phyloP scores from a whole-genome alignment of 2,329 filamentous ascomycete species.

The Aureobasidium sp. region DNA sequence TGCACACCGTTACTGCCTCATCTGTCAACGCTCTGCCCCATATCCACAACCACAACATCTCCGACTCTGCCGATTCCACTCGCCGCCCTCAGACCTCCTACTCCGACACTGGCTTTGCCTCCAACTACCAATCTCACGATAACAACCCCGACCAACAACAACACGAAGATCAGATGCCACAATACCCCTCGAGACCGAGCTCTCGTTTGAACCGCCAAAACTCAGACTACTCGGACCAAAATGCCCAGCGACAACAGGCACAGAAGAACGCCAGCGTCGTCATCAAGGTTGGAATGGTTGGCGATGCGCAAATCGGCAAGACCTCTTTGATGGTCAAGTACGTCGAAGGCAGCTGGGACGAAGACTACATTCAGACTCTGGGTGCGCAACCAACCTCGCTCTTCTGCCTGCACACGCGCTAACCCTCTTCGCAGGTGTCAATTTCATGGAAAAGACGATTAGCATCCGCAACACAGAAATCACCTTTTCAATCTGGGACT shows the following conservation, averaged over 20 bases:
- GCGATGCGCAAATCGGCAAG: conserved; percentile 98
- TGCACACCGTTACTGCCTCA: conserved; percentile 42
- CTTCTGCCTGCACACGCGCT: neutral
- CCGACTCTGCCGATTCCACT: conserved; percentile 37
- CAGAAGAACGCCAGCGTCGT: conserved; percentile 63
- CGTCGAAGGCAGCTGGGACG: conserved; percentile 98
- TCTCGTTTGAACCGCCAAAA: conserved; percentile 18
- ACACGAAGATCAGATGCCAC: conserved; percentile 26
- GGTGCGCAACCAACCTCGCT: conserved; percentile 42
- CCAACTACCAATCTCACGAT: conserved; percentile 38
- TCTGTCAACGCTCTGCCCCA: conserved; percentile 32
- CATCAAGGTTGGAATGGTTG: conserved; percentile 99
- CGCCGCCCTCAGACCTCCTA: conserved; percentile 48
- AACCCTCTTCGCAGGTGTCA: conserved; percentile 59
- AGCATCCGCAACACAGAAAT: conserved; percentile 99
- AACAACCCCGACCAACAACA: conserved; percentile 32
- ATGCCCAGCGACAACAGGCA: conserved; percentile 33
- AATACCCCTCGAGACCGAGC: conserved; percentile 36
- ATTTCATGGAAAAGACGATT: conserved; percentile 99
- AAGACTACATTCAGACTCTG: conserved; percentile 98
- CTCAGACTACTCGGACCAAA: conserved; percentile 29
- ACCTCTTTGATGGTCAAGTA: conserved; percentile 99
- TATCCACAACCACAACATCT: conserved; percentile 33
- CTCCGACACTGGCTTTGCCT: conserved; percentile 43
- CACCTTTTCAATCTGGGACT: conserved; percentile 98